Evolutionary conservation across 257 asterid genomes (phyloP), one percentile per base, ranked within the genome.

Genomic region (Solanum verrucosum): DNA sequence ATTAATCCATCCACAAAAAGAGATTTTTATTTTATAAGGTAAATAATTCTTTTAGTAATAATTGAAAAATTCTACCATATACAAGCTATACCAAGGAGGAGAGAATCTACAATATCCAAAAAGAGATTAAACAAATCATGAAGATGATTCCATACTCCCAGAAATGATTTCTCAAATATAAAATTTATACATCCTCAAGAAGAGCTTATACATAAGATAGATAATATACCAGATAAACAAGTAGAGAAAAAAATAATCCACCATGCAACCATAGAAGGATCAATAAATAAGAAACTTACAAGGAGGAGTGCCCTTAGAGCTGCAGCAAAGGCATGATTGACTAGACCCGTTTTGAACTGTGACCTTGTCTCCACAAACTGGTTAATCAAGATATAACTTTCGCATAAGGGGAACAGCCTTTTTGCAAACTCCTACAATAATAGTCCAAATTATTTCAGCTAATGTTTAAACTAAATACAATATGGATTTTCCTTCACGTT

Each of bases 271-370:
- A 29, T 20, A 25, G 33, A 78, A 85, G 34, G 85, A 81, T 81
- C 68, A 38, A 81, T 81, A 46, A 15, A 84, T 60, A 84, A 86
- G 87, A 86, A 92, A 94, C 96, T 91, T 93, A 97, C 99, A 67
- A 97, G 95, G 81, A 97, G 97, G 84, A 97, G 93, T 75, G 98
- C 92, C 92, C 99, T 92, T 34, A 97, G 94, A 75, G 98, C 98
- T 89, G 99, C 97, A 29, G 99, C 98, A 88, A 97, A 96, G 42
- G 99, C 99, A 89, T 97, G 99, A 90, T 97, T 97, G 52, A 97
- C 98, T 84, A 97, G 92, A 86, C 99, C 99, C 56, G 92, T 92
- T 93, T 95, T 95, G 96, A 94, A 95, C 89, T 93, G 98, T 84
- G 99, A 96, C 91, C 98, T 92, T 86, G 95, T 91, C 93, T 97